Conservation (phyloP, 225 moss, liverwort and hornwort species). For the Marchantia polymorpha region DNA sequence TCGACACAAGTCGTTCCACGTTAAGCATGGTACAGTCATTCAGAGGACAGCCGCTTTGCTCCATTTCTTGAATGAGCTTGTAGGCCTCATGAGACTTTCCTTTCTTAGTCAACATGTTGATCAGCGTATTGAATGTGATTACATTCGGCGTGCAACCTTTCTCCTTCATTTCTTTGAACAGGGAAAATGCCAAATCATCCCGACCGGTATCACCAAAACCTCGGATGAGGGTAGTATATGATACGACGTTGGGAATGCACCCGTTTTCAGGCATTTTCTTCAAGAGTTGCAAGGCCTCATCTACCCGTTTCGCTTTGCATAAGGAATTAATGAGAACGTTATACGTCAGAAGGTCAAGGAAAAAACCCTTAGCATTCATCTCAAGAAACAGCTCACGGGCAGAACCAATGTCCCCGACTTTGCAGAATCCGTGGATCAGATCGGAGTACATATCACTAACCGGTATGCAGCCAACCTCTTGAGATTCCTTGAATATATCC, state of each 20-base stretch:
- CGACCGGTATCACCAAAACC: constrained; percentile 20
- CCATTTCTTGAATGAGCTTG: constrained; percentile 25
- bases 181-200: constrained; percentile 18
- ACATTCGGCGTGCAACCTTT: constrained; percentile 30
- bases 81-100: constrained; percentile 26
- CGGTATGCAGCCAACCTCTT: constrained; percentile 23
- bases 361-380: constrained; percentile 29
- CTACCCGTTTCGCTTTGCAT: constrained; percentile 20
- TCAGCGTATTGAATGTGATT: constrained; percentile 27
- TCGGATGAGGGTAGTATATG: constrained; percentile 31
- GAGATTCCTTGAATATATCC: constrained; percentile 19
- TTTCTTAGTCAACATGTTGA: constrained; percentile 18
- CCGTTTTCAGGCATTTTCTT: constrained; percentile 28
- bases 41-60: constrained; percentile 24
- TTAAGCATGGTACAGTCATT: constrained; percentile 17
- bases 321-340: constrained; percentile 31
- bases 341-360: constrained; percentile 18
- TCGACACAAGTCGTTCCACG: constrained; percentile 9
- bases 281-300: constrained; percentile 25
- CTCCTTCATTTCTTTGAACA: constrained; percentile 38
- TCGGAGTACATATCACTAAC: constrained; percentile 22
- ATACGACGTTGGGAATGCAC: constrained; percentile 29
- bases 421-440: constrained; percentile 32
- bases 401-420: constrained; percentile 24
- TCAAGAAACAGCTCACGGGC: constrained; percentile 30